Evolutionary conservation across 2,329 filamentous ascomycete genomes (phyloP).

Genomic region (Sclerotinia borealis): DNA sequence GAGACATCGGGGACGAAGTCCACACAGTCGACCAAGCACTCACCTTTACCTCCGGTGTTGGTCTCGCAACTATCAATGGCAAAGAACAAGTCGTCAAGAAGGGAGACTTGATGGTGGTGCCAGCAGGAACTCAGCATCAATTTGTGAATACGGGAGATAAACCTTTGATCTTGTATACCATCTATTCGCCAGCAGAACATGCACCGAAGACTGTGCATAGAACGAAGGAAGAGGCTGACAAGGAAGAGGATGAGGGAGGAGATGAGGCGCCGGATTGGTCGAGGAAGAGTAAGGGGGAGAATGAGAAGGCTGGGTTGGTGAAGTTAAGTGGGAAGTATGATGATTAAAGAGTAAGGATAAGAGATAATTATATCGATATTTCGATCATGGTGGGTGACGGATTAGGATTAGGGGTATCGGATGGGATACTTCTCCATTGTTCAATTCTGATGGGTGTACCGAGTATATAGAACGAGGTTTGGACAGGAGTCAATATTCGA

Average conservation of each 20-base stretch:
- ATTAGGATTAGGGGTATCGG: background rate
- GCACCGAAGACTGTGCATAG: constrained; percentile 52
- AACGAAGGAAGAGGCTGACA: constrained; percentile 57
- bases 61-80: constrained; percentile 52
- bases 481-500: background rate
- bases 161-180: constrained; percentile 55
- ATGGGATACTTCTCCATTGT: background rate
- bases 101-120: constrained; percentile 47
- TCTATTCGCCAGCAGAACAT: constrained; percentile 59
- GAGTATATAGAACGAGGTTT: background rate
- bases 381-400: background rate
- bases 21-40: constrained; percentile 60
- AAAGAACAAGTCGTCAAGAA: constrained; percentile 44
- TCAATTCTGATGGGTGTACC: background rate
- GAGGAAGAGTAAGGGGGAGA: constrained; percentile 48
- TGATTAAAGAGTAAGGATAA: background rate
- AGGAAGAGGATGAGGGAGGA: constrained; percentile 53
- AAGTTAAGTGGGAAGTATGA: constrained; percentile 35
- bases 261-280: constrained; percentile 58
- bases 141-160: constrained; percentile 56
- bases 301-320: constrained; percentile 50
- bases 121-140: constrained; percentile 60
- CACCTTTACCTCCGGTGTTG: constrained; percentile 55
- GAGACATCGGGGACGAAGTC: constrained; percentile 62
- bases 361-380: background rate